phyloP scores from a whole-genome alignment of 129 eudicot species.

The Tagetes erecta region DNA sequence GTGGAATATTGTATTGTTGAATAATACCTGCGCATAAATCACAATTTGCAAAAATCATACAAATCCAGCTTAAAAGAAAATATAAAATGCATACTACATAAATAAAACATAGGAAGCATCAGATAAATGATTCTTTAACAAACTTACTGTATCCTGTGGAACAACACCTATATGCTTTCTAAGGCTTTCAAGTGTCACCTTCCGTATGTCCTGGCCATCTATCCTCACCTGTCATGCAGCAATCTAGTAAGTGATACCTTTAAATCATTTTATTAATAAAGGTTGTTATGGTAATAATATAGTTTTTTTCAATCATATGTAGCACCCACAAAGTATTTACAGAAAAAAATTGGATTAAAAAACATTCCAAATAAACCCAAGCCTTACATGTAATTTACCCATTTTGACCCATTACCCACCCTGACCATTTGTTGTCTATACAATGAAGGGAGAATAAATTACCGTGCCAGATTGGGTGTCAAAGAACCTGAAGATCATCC shows the following conservation, averaged over 20 bases:
- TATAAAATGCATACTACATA: not conserved
- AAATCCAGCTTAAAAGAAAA: slow-evolving; percentile 15
- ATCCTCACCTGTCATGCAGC: slow-evolving; percentile 61
- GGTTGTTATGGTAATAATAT: not conserved
- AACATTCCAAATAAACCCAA: slow-evolving; percentile 1
- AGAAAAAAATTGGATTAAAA: not conserved
- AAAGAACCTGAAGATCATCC: slow-evolving; percentile 90
- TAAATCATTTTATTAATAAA: not conserved
- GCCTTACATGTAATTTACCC: not conserved
- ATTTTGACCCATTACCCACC: slow-evolving; percentile 2
- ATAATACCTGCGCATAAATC: slow-evolving; percentile 66
- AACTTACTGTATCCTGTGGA: slow-evolving; percentile 95
- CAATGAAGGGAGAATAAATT: slow-evolving; percentile 30
- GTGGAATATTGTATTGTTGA: slow-evolving; percentile 93
- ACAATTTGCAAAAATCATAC: slow-evolving; percentile 22
- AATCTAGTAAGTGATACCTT: slow-evolving; percentile 12
- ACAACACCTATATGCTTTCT: slow-evolving; percentile 88
- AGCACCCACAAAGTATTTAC: not conserved
- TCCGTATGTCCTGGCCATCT: slow-evolving; percentile 86
- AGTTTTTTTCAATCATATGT: not conserved
- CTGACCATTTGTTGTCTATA: not conserved
- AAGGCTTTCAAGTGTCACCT: slow-evolving; percentile 81
- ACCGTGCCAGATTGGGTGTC: slow-evolving; percentile 83
- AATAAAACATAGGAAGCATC: not conserved
- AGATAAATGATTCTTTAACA: not conserved